Conservation (phyloP, 2,329 filamentous ascomycete genomes). For the Xylariales sp. region DNA sequence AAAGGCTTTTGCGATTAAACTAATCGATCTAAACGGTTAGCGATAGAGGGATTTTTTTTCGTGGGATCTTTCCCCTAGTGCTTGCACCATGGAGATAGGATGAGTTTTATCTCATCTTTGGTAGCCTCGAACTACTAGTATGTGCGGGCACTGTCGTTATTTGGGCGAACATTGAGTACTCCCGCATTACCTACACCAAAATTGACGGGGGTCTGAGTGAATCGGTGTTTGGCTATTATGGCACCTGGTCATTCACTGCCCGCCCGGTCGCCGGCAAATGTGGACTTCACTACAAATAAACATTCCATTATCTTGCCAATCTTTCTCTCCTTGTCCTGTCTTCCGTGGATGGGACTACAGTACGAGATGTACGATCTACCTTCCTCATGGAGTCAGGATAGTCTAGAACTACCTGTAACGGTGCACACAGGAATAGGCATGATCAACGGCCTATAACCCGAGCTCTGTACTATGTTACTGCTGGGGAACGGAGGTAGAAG, state of each 20-base stretch:
- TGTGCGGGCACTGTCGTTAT: background rate
- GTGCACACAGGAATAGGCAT: constrained; percentile 4
- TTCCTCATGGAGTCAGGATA: constrained; percentile 22
- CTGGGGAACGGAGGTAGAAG: background rate
- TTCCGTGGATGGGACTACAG: background rate
- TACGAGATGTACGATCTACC: constrained; percentile 20
- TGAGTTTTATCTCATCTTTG: background rate
- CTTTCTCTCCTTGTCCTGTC: constrained; percentile 20
- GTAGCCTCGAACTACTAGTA: background rate
- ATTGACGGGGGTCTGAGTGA: constrained; percentile 4
- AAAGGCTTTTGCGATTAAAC: background rate
- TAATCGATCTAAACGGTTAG: background rate
- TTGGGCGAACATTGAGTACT: constrained; percentile 1
- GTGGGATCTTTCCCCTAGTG: too few relatives aligned
- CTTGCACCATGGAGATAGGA: background rate
- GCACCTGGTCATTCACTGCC: background rate
- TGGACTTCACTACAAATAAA: background rate
- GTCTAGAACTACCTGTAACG: constrained; percentile 16
- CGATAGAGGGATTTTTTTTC: background rate
- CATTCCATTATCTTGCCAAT: constrained; percentile 29
- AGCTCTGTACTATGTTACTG: background rate
- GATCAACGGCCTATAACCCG: constrained; percentile 1
- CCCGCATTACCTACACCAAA: constrained; percentile 8
- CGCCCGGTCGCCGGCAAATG: constrained; percentile 14
- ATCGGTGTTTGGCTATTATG: constrained; percentile 11